Percentiles rank a stretch among this genome's conserved stretches.
These are phyloP conservation scores for Saccharomyces pastorianus DNA, from an alignment of 1,139 yeast genomes.

Conservation along the genomic window DNA sequence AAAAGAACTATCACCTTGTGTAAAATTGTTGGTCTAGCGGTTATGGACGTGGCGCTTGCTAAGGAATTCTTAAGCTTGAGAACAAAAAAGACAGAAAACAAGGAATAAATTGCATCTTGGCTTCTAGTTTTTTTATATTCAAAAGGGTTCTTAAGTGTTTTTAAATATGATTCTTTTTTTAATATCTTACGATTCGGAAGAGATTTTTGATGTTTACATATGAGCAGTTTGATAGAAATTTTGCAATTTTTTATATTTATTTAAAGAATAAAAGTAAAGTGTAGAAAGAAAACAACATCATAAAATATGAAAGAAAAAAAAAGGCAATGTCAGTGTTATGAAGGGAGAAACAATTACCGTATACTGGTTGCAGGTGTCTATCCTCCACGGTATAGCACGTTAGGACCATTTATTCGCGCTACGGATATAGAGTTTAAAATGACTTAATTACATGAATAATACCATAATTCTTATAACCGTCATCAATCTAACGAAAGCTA, in stretches of 20 bases:
- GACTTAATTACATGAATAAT: too few relatives aligned
- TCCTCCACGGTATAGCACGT: background rate
- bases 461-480: too few relatives aligned
- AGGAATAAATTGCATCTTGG: background rate
- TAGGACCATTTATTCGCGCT: background rate
- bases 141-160: background rate
- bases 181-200: background rate
- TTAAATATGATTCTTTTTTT: background rate
- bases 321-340: background rate
- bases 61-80: conserved; percentile 8
- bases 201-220: background rate
- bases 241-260: background rate
- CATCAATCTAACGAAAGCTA: too few relatives aligned
- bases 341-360: background rate
- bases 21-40: conserved; percentile 53
- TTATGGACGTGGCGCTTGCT: conserved; percentile 52
- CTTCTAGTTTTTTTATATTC: background rate
- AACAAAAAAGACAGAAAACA: background rate
- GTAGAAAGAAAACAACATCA: too few relatives aligned
- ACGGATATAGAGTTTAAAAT: too few relatives aligned
- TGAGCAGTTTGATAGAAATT: background rate
- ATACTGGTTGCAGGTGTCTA: too few relatives aligned
- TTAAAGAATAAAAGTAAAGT: too few relatives aligned
- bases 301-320: too few relatives aligned
- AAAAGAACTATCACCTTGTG: conserved; percentile 35